These are phyloP conservation scores for Plectranthus barbatus DNA, from an alignment of 257 asterid genomes.

Conservation along the genomic window DNA sequence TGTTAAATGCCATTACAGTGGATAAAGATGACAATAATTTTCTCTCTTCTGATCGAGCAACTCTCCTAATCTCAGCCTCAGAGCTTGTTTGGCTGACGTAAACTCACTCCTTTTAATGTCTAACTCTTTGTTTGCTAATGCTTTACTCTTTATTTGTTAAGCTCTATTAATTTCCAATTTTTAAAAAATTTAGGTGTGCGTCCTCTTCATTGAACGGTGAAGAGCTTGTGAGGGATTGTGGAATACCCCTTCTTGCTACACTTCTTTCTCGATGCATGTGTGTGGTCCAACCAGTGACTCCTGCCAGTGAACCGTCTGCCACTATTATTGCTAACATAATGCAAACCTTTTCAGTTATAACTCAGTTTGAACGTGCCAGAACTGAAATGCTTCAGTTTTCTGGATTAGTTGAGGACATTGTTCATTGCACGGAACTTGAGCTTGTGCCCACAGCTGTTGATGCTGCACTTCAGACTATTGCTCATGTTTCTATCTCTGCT, in stretches of 20 bases:
- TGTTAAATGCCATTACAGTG: conserved; percentile 85
- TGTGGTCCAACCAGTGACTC: conserved; percentile 88
- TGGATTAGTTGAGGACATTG: conserved; percentile 86
- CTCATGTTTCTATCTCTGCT: conserved; percentile 70
- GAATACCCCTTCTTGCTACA: conserved; percentile 81
- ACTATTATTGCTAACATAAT: conserved; percentile 73
- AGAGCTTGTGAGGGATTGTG: conserved; percentile 97
- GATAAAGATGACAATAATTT: conserved; percentile 83
- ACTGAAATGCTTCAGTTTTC: conserved; percentile 64
- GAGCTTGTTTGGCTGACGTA: conserved; percentile 99
- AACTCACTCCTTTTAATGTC: conserved; percentile 11
- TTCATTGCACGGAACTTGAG: conserved; percentile 90
- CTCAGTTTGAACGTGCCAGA: conserved; percentile 93
- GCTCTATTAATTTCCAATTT: conserved; percentile 2
- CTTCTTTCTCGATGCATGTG: conserved; percentile 95
- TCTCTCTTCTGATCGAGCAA: conserved; percentile 86
- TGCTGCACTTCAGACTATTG: conserved; percentile 86
- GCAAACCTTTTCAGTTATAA: conserved; percentile 77
- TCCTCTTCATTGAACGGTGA: conserved; percentile 95
- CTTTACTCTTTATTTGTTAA: background rate
- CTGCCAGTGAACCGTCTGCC: conserved; percentile 74
- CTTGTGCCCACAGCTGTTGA: conserved; percentile 81
- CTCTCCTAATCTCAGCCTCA: conserved; percentile 86
- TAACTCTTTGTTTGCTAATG: background rate
- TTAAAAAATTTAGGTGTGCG: conserved; percentile 53